These are phyloP conservation scores for Hanseniaspora uvarum DNA, from an alignment of 1,139 yeast genomes.

Conservation along the genomic window DNA sequence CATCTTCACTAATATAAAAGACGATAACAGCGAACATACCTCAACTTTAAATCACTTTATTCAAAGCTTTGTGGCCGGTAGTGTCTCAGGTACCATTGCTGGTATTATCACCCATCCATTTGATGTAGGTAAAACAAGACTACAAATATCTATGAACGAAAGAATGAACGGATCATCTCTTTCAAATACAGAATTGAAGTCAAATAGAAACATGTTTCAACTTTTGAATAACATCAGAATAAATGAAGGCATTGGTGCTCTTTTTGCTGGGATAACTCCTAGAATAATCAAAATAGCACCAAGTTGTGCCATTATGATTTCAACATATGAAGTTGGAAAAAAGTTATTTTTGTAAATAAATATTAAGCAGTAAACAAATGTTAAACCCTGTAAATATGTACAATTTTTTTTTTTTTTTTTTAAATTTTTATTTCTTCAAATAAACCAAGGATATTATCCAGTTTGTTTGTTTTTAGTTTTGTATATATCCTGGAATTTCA, in stretches of 20 bases:
- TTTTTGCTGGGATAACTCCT: constrained; percentile 78
- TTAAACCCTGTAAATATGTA: neutral
- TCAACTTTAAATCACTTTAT: constrained; percentile 50
- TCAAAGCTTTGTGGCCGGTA: constrained; percentile 75
- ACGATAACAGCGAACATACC: constrained; percentile 21
- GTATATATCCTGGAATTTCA: neutral
- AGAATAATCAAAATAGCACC: constrained; percentile 88
- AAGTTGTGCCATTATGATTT: constrained; percentile 96
- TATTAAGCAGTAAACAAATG: neutral
- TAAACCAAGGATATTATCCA: too few relatives aligned
- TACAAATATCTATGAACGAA: constrained; percentile 47
- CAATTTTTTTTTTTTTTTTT: neutral
- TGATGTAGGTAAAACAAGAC: constrained; percentile 91
- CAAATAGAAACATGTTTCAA: constrained; percentile 47
- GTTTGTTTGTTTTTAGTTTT: neutral
- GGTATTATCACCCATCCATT: constrained; percentile 86
- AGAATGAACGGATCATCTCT: constrained; percentile 11
- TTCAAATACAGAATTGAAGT: constrained; percentile 15
- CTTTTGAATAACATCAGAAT: constrained; percentile 52
- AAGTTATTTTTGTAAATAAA: constrained; percentile 36
- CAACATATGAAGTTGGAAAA: constrained; percentile 86
- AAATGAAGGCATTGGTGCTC: constrained; percentile 65
- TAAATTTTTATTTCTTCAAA: too few relatives aligned
- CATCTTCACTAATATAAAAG: constrained; percentile 15
- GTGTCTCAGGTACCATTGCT: constrained; percentile 73